Evolutionary conservation across 148 eudicot species (phyloP).

Genomic region (Camellia sinensis): DNA sequence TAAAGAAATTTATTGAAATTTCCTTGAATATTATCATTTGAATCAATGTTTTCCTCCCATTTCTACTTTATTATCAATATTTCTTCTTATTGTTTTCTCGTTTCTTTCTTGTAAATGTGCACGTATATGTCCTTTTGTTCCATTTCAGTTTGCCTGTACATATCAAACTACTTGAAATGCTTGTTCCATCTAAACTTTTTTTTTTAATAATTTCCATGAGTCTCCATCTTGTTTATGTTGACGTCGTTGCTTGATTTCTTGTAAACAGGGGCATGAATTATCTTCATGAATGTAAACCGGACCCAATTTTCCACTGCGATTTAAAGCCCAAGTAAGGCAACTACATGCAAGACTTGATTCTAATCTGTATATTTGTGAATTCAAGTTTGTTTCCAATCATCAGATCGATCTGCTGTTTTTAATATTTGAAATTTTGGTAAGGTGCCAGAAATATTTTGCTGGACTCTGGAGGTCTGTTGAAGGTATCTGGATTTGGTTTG

Average conservation of each 20-base stretch:
- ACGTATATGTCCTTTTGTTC: not conserved
- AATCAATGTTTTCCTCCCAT: not conserved
- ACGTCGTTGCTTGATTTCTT: slow-evolving; percentile 19
- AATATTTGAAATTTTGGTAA: slow-evolving; percentile 78
- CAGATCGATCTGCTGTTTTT: slow-evolving; percentile 35
- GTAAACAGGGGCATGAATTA: slow-evolving; percentile 85
- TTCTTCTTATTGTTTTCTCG: not conserved
- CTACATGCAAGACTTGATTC: slow-evolving; percentile 44
- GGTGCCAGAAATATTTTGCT: slow-evolving; percentile 99
- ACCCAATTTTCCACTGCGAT: slow-evolving; percentile 78
- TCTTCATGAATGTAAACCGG: slow-evolving; percentile 95
- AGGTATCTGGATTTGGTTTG: slow-evolving; percentile 92
- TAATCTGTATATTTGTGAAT: not conserved
- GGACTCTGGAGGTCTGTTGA: slow-evolving; percentile 83
- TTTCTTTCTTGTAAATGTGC: not conserved
- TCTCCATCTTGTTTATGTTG: slow-evolving; percentile 7
- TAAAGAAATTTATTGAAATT: not conserved
- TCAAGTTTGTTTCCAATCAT: not conserved
- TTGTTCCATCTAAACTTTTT: not conserved
- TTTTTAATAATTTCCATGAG: not conserved
- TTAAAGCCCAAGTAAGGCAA: slow-evolving; percentile 93
- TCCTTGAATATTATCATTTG: not conserved
- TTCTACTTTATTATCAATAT: not conserved
- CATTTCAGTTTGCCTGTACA: not conserved
- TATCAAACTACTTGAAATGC: not conserved